A percentile compares a stretch with the other conserved stretches of the same genome.
phyloP scores from a whole-genome alignment of 345 rosid species.

The Lepidium sativum region DNA sequence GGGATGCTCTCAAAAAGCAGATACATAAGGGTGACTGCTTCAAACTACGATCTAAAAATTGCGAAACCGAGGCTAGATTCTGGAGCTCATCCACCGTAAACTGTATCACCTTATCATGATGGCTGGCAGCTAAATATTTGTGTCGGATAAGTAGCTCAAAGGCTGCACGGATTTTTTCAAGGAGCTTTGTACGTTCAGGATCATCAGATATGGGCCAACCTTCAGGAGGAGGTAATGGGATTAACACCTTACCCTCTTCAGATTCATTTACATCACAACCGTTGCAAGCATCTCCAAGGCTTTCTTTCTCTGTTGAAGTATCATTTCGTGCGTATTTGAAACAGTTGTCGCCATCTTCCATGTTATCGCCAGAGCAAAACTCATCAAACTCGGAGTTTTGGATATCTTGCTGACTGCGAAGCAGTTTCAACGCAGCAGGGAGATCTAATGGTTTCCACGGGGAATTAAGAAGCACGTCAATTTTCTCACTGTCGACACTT shows the following conservation, averaged over 20 bases:
- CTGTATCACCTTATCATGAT: slow-evolving; percentile 66
- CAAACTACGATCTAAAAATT: slow-evolving; percentile 50
- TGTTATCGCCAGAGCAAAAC: slow-evolving; percentile 29
- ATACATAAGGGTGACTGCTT: slow-evolving; percentile 68
- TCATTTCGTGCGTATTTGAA: slow-evolving; percentile 76
- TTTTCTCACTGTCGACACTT: slow-evolving; percentile 54
- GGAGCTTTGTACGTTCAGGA: slow-evolving; percentile 67
- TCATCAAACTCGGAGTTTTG: slow-evolving; percentile 36
- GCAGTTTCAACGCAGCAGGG: slow-evolving; percentile 52
- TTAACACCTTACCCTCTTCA: slow-evolving; percentile 30
- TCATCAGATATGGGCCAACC: slow-evolving; percentile 75
- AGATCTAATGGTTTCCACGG: slow-evolving; percentile 90
- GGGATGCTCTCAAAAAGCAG: slow-evolving; percentile 73
- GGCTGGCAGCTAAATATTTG: slow-evolving; percentile 72
- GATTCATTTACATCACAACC: slow-evolving; percentile 35
- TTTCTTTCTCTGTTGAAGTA: slow-evolving; percentile 60
- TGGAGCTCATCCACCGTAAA: slow-evolving; percentile 72
- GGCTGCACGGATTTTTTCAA: slow-evolving; percentile 54
- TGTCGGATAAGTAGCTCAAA: slow-evolving; percentile 67
- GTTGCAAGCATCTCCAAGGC: slow-evolving; percentile 32
- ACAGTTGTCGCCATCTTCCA: slow-evolving; percentile 51
- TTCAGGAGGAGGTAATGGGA: slow-evolving; percentile 32
- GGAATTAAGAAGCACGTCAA: slow-evolving; percentile 57
- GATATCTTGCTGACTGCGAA: slow-evolving; percentile 37
- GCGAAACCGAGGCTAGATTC: slow-evolving; percentile 53